phyloP scores from a whole-genome alignment of 805 yeast genomes.

The Peterozyma xylosa region DNA sequence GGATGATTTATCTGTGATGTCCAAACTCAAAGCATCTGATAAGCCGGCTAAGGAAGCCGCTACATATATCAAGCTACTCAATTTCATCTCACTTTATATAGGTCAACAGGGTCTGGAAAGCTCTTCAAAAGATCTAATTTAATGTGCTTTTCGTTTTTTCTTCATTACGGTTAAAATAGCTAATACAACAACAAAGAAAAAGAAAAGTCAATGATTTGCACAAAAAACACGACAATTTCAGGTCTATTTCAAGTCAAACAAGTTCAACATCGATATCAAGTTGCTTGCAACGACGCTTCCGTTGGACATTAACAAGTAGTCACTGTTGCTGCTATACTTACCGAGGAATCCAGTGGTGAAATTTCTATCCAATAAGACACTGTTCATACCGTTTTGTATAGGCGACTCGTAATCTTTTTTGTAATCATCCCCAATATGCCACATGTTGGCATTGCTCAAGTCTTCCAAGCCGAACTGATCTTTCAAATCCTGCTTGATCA shows the following conservation, averaged over 20 bases:
- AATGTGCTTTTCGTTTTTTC: too few species aligned
- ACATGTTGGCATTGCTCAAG: slow-evolving; percentile 17
- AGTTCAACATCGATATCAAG: background rate
- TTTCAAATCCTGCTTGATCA: slow-evolving; percentile 21
- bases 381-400: slow-evolving; percentile 52
- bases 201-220: too few species aligned
- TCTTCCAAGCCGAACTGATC: slow-evolving; percentile 10
- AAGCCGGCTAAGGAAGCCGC: too few species aligned
- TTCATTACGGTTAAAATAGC: too few species aligned
- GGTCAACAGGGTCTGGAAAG: too few species aligned
- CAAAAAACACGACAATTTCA: too few species aligned
- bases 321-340: background rate
- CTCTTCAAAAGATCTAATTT: too few species aligned
- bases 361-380: slow-evolving; percentile 44
- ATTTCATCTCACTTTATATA: too few species aligned
- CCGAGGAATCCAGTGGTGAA: slow-evolving; percentile 15
- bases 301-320: background rate
- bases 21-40: slow-evolving; percentile 17
- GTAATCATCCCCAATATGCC: slow-evolving; percentile 67
- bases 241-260: too few species aligned
- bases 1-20: slow-evolving; percentile 26
- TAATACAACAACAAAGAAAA: too few species aligned
- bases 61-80: too few species aligned
- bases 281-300: background rate
- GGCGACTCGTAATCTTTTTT: slow-evolving; percentile 49